Conservation (phyloP, 371 early-diverging fungal genomes). For the Chytridium lagenaria region DNA sequence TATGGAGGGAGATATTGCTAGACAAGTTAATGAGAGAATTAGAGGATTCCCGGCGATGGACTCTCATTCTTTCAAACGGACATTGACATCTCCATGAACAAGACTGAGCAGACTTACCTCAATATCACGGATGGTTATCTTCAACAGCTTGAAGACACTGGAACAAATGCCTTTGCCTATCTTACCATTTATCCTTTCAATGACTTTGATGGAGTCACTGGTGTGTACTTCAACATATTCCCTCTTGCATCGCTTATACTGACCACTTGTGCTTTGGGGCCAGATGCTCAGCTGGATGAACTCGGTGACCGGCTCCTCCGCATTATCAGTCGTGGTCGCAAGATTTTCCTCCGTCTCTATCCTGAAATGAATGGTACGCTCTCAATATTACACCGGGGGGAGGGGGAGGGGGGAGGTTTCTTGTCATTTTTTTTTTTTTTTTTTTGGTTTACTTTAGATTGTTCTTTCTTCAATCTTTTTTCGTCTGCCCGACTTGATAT, state of each 20-base stretch:
- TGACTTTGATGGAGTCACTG: constrained; percentile 30
- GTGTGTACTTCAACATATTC: too few species aligned
- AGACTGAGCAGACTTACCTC: not conserved
- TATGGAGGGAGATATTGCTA: not conserved
- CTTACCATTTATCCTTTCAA: constrained; percentile 44
- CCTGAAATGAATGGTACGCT: constrained; percentile 33
- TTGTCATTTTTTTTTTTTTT: too few species aligned
- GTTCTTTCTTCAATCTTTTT: too few species aligned
- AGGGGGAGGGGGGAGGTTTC: too few species aligned
- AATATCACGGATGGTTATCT: not conserved
- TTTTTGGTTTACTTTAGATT: too few species aligned
- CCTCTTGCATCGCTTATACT: too few species aligned
- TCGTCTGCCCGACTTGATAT: too few species aligned
- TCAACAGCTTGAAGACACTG: not conserved
- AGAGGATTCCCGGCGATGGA: not conserved
- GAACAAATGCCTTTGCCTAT: constrained; percentile 33
- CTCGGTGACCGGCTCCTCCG: constrained; percentile 22
- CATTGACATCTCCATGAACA: not conserved
- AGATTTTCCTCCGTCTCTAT: too few species aligned
- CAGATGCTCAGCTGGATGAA: constrained; percentile 22
- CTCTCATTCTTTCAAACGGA: too few species aligned
- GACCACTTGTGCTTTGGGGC: too few species aligned
- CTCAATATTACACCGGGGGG: too few species aligned
- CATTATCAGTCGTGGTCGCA: constrained; percentile 28
- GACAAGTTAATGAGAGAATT: not conserved